phyloP scores from a whole-genome alignment of 1,284 basidiomycete genomes.

The Inonotus obliquus region DNA sequence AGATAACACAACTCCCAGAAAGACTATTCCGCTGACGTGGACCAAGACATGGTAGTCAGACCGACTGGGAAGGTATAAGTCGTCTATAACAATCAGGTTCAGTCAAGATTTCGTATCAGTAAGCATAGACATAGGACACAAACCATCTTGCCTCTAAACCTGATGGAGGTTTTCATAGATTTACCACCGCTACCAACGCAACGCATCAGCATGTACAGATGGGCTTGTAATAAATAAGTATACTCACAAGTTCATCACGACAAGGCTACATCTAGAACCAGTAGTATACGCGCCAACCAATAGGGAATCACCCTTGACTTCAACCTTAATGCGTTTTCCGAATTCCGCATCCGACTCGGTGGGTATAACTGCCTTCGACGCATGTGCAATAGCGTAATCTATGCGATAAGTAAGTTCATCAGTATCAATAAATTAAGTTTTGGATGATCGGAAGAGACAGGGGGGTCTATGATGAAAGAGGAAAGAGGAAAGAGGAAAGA shows the following conservation, averaged over 20 bases:
- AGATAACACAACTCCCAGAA: background rate
- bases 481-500: background rate
- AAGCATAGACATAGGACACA: constrained; percentile 12
- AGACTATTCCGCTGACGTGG: background rate
- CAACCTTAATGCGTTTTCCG: constrained; percentile 59
- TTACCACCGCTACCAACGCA: constrained; percentile 46
- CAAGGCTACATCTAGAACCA: constrained; percentile 59
- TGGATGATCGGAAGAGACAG: no score
- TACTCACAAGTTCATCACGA: constrained; percentile 54
- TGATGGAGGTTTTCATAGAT: constrained; percentile 55
- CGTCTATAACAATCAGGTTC: constrained; percentile 34
- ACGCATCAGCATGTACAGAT: background rate
- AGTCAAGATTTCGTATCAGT: background rate
- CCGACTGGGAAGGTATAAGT: constrained; percentile 64
- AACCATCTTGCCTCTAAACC: constrained; percentile 64
- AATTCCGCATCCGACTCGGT: constrained; percentile 60
- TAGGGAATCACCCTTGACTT: constrained; percentile 55
- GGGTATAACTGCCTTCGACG: constrained; percentile 66
- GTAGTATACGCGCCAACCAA: constrained; percentile 65
- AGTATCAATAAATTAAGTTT: background rate
- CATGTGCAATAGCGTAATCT: constrained; percentile 74
- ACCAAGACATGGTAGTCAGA: constrained; percentile 42
- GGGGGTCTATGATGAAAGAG: background rate
- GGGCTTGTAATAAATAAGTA: constrained; percentile 30
- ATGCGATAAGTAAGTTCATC: background rate